Evolutionary conservation across 768 basidiomycete genomes (phyloP).

Genomic region (Serendipita vermifera): DNA sequence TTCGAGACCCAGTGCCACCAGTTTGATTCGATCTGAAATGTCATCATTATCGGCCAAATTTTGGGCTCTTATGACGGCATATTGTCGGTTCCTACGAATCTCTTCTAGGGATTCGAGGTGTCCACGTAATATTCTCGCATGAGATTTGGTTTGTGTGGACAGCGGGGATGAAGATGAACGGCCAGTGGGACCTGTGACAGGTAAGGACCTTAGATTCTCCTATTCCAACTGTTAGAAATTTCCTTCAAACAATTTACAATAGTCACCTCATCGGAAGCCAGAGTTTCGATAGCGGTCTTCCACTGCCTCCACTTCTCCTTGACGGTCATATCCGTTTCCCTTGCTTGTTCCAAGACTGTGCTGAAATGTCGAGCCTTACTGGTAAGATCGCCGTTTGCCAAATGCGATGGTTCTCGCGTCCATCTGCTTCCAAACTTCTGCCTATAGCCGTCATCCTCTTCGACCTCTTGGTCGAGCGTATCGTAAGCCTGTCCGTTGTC

Average conservation of each 20-base stretch:
- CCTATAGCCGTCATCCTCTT: constrained; percentile 63
- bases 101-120: constrained; percentile 73
- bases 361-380: constrained; percentile 60
- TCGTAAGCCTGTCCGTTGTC: constrained; percentile 58
- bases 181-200: neutral
- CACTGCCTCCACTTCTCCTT: constrained; percentile 80
- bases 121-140: constrained; percentile 57
- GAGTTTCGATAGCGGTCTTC: constrained; percentile 54
- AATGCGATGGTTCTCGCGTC: constrained; percentile 53
- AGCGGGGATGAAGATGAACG: constrained; percentile 20
- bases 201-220: constrained; percentile 27
- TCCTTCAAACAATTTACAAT: neutral
- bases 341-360: constrained; percentile 56
- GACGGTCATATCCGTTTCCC: constrained; percentile 62
- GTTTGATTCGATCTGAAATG: constrained; percentile 53
- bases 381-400: constrained; percentile 63
- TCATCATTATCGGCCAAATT: constrained; percentile 56
- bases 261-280: constrained; percentile 53
- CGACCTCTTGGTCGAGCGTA: constrained; percentile 80
- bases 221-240: constrained; percentile 19
- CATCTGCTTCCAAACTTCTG: constrained; percentile 31
- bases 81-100: constrained; percentile 43
- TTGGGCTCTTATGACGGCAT: constrained; percentile 52
- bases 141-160: constrained; percentile 38
- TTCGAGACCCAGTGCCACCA: constrained; percentile 52